Evolutionary conservation across 1,284 basidiomycete genomes (phyloP).

Genomic region (Ganoderma lingzhi): DNA sequence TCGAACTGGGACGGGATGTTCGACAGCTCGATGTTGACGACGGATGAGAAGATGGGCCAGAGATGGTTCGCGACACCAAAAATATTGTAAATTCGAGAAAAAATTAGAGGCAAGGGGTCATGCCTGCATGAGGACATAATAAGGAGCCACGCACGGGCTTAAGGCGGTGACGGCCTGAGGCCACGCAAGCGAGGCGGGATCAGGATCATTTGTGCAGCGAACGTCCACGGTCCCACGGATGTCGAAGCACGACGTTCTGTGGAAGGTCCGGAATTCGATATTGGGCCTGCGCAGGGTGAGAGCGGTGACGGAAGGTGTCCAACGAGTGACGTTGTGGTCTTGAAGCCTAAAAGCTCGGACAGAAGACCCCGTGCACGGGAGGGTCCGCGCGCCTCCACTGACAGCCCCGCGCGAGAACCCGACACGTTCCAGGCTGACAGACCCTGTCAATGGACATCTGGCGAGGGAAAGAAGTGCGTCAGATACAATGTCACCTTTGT

Average conservation of each 20-base stretch:
- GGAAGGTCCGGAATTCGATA: slow-evolving; percentile 3
- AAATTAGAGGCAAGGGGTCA: not conserved
- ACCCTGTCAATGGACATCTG: not conserved
- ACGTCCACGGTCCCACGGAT: not conserved
- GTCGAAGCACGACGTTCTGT: not conserved
- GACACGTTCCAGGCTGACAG: slow-evolving; percentile 8
- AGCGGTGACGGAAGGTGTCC: not conserved
- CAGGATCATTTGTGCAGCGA: not conserved
- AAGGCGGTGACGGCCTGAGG: not conserved
- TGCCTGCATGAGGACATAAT: not conserved
- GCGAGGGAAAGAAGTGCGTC: not conserved
- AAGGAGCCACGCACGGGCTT: not conserved
- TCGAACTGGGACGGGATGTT: not conserved
- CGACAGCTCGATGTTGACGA: not conserved
- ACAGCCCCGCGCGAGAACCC: not conserved
- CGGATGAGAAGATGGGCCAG: not conserved
- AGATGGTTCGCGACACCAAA: not conserved
- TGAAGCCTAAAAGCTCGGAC: slow-evolving; percentile 22
- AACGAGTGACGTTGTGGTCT: slow-evolving; percentile 10
- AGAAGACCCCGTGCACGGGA: slow-evolving; percentile 2
- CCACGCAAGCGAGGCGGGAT: not conserved
- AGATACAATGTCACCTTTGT: not conserved
- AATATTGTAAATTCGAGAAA: not conserved
- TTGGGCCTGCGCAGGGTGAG: not conserved
- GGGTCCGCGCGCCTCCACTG: not conserved